Conservation (phyloP, 495 filamentous ascomycete genomes). For the Xylaria sp. region DNA sequence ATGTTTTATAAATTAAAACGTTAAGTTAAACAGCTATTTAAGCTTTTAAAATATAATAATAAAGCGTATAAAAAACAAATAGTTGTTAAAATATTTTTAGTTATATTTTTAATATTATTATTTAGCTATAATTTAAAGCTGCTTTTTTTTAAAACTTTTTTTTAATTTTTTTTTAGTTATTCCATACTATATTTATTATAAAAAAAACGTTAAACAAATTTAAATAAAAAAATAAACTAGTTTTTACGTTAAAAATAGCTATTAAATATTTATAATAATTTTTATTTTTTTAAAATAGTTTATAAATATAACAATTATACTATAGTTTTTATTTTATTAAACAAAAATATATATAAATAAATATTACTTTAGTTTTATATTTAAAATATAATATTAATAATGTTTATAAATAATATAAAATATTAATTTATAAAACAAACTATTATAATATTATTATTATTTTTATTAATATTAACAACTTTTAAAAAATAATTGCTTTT, state of each 20-base stretch:
- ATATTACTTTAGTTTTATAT: not conserved
- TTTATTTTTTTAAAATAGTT: not conserved
- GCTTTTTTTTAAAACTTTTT: not conserved
- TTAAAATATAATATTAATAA: not conserved
- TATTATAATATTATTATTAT: not conserved
- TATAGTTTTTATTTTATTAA: not conserved
- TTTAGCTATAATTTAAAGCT: not conserved
- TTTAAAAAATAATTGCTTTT: not conserved
- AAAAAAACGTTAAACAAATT: not conserved
- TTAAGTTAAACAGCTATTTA: not conserved
- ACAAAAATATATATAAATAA: constrained; percentile 8
- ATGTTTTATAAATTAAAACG: not conserved
- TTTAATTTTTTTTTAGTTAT: not conserved
- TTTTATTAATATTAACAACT: not conserved
- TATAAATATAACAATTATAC: not conserved
- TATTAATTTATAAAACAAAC: constrained; percentile 4
- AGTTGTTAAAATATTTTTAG: not conserved
- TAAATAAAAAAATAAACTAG: not conserved
- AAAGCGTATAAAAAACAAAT: not conserved
- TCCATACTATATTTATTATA: not conserved
- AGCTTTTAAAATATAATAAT: not conserved
- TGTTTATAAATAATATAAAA: not conserved
- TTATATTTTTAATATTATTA: not conserved
- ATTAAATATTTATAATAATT: not conserved
- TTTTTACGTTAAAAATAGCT: constrained; percentile 1